These are phyloP conservation scores for Rhizopus microsporus DNA, from an alignment of 371 early-diverging fungal genomes.

Conservation along the genomic window DNA sequence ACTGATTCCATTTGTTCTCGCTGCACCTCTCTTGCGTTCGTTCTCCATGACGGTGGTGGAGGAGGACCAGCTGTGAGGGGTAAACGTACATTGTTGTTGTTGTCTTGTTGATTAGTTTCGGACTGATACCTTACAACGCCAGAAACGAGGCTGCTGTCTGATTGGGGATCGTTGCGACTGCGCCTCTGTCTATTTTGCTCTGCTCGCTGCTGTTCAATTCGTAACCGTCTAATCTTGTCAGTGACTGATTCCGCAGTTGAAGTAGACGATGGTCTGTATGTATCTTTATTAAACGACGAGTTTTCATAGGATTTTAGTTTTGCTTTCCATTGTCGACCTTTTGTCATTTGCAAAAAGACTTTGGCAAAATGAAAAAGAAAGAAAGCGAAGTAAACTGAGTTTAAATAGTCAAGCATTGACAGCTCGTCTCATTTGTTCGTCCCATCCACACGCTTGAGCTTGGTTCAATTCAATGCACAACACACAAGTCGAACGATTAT, in stretches of 20 bases:
- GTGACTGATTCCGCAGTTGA: conserved; percentile 6
- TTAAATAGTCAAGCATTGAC: background rate
- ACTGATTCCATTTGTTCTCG: background rate
- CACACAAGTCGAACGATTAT: too few relatives aligned
- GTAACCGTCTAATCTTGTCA: conserved; percentile 8
- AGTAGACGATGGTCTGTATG: background rate
- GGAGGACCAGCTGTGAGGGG: conserved; percentile 1
- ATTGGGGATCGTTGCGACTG: background rate
- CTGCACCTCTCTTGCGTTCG: background rate
- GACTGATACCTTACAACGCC: background rate
- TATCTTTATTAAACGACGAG: background rate
- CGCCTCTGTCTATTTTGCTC: background rate
- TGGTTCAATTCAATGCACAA: too few relatives aligned
- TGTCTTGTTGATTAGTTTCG: background rate
- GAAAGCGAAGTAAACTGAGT: background rate
- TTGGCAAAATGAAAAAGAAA: background rate
- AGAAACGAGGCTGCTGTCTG: background rate
- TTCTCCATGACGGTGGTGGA: conserved; percentile 10
- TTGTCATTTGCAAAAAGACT: conserved; percentile 2
- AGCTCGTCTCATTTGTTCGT: too few relatives aligned
- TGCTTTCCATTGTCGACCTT: conserved; percentile 8
- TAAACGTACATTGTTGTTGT: background rate
- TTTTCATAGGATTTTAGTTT: conserved; percentile 4
- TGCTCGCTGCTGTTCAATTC: conserved; percentile 7
- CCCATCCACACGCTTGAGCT: too few relatives aligned